A percentile compares a stretch with the other conserved stretches of the same genome.
phyloP scores from a whole-genome alignment of 2,329 filamentous ascomycete genomes.

The Aspergillus sp. region DNA sequence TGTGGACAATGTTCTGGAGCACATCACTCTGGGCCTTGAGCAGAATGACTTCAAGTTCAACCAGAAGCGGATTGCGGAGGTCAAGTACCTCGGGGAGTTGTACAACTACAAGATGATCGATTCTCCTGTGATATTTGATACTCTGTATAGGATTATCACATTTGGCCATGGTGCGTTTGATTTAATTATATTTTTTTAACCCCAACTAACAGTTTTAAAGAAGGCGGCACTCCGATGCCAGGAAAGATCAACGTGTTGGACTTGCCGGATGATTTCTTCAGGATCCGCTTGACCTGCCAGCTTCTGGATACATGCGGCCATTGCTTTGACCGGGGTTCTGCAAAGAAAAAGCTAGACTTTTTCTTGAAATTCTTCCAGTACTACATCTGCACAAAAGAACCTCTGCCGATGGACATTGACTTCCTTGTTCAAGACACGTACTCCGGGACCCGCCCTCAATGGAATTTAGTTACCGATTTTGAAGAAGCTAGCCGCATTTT shows the following conservation, averaged over 20 bases:
- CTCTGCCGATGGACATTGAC: conserved; percentile 93
- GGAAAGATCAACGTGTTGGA: conserved; percentile 77
- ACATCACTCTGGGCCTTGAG: conserved; percentile 83
- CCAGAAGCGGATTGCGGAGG: conserved; percentile 88
- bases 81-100: conserved; percentile 93
- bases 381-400: conserved; percentile 87
- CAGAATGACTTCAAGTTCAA: conserved; percentile 98
- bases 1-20: conserved; percentile 88
- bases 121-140: conserved; percentile 92
- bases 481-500: conserved; percentile 84
- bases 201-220: conserved; percentile 37
- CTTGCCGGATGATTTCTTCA: conserved; percentile 91
- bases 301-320: conserved; percentile 93
- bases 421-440: conserved; percentile 95
- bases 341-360: conserved; percentile 96
- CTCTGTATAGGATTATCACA: conserved; percentile 88
- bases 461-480: conserved; percentile 78
- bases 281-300: conserved; percentile 84
- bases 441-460: conserved; percentile 80
- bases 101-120: conserved; percentile 98
- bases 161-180: conserved; percentile 72
- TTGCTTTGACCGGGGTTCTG: conserved; percentile 90
- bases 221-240: conserved; percentile 74
- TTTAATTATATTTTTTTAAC: neutral
- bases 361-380: conserved; percentile 97